Evolutionary conservation across 2,329 filamentous ascomycete genomes (phyloP).

Genomic region (Cytospora piceicola): DNA sequence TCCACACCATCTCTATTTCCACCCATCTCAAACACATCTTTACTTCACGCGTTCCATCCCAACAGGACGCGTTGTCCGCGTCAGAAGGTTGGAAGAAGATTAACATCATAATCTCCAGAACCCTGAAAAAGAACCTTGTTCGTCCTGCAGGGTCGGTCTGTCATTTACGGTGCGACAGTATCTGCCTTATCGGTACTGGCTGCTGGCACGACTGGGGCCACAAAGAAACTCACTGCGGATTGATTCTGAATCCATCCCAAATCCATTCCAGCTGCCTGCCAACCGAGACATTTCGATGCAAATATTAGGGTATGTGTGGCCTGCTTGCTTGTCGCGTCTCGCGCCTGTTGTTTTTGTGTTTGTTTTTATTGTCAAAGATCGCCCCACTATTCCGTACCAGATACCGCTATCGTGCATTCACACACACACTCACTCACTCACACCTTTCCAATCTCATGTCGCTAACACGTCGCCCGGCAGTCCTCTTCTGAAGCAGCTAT

Average conservation of each 20-base stretch:
- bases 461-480: slow-evolving; percentile 23
- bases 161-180: not conserved
- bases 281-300: slow-evolving; percentile 21
- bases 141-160: slow-evolving; percentile 11
- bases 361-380: not conserved
- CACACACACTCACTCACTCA: not conserved
- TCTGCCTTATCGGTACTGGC: no score
- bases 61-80: not conserved
- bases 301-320: slow-evolving; percentile 23
- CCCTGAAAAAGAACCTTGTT: not conserved
- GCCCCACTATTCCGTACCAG: slow-evolving; percentile 6
- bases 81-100: not conserved
- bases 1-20: slow-evolving; percentile 4
- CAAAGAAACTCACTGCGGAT: not conserved
- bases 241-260: not conserved
- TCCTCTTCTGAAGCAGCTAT: slow-evolving; percentile 28
- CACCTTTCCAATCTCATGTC: not conserved
- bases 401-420: slow-evolving; percentile 2
- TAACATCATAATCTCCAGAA: not conserved
- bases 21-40: not conserved
- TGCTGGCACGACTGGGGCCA: no score
- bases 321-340: not conserved
- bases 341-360: not conserved
- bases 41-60: not conserved
- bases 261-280: not conserved